A percentile compares a stretch with the other conserved stretches of the same genome.
phyloP scores from a whole-genome alignment of 768 basidiomycete species.

The Tulasnella sp. region DNA sequence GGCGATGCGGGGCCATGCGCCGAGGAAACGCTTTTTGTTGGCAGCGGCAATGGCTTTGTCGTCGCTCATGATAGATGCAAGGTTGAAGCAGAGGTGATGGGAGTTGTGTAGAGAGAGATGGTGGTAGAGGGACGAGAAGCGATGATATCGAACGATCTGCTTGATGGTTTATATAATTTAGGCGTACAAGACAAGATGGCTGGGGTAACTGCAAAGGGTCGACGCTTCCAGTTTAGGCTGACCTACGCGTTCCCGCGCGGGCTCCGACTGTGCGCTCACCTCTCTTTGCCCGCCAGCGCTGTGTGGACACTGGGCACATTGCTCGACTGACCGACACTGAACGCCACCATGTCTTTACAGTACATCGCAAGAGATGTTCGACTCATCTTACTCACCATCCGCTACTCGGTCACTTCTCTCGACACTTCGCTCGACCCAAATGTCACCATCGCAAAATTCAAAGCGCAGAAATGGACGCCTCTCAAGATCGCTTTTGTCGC shows the following conservation, averaged over 20 bases:
- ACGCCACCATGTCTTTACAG: constrained; percentile 14
- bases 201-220: background rate
- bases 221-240: background rate
- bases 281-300: constrained; percentile 17
- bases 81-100: background rate
- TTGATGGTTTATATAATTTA: constrained; percentile 11
- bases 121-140: background rate
- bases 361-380: constrained; percentile 13
- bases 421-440: constrained; percentile 73
- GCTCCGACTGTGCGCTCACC: constrained; percentile 6
- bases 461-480: constrained; percentile 51
- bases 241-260: constrained; percentile 6
- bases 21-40: constrained; percentile 55
- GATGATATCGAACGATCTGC: constrained; percentile 20
- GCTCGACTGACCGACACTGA: background rate
- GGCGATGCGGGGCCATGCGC: constrained; percentile 64
- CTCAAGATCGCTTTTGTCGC: constrained; percentile 59
- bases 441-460: constrained; percentile 59
- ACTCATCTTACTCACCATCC: constrained; percentile 46
- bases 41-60: constrained; percentile 23
- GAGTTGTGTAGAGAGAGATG: background rate
- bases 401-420: constrained; percentile 60
- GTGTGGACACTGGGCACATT: constrained; percentile 30
- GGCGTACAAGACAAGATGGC: constrained; percentile 2
- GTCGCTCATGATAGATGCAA: constrained; percentile 15